Evolutionary conservation across 345 rosid genomes (phyloP).

Genomic region (Camelina hispida): DNA sequence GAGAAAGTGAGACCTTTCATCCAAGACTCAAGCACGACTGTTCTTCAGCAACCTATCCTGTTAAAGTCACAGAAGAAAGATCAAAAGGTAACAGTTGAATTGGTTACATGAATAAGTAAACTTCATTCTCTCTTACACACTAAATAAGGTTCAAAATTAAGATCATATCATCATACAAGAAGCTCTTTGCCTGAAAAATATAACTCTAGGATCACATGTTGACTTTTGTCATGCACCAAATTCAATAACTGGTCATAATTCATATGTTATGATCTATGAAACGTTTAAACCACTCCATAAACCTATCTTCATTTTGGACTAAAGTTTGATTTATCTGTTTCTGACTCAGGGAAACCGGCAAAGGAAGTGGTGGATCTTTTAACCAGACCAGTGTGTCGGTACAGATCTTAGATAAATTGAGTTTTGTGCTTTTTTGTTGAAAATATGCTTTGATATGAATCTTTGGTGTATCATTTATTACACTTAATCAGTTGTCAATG

Average conservation of each 20-base stretch:
- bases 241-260: background rate
- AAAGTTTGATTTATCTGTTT: slow-evolving; percentile 10
- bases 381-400: slow-evolving; percentile 27
- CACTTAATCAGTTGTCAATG: background rate
- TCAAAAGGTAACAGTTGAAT: slow-evolving; percentile 49
- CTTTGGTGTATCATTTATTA: background rate
- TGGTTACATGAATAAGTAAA: slow-evolving; percentile 7
- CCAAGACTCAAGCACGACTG: slow-evolving; percentile 53
- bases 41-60: slow-evolving; percentile 69
- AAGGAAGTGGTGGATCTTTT: slow-evolving; percentile 81
- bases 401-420: background rate
- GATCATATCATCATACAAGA: slow-evolving; percentile 6
- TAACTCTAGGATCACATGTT: background rate
- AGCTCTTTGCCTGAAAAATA: background rate
- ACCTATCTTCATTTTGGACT: slow-evolving; percentile 8
- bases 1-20: slow-evolving; percentile 81
- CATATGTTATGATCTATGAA: background rate
- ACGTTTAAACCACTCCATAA: background rate
- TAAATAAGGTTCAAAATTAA: slow-evolving; percentile 1
- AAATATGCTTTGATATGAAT: background rate
- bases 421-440: slow-evolving; percentile 12
- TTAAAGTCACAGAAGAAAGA: slow-evolving; percentile 53
- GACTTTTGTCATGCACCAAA: background rate
- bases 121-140: background rate
- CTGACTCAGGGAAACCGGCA: slow-evolving; percentile 52